Base-by-base conservation (phyloP, 2,329 filamentous ascomycete genomes). In the Aspergillus alliaceus region DNA sequence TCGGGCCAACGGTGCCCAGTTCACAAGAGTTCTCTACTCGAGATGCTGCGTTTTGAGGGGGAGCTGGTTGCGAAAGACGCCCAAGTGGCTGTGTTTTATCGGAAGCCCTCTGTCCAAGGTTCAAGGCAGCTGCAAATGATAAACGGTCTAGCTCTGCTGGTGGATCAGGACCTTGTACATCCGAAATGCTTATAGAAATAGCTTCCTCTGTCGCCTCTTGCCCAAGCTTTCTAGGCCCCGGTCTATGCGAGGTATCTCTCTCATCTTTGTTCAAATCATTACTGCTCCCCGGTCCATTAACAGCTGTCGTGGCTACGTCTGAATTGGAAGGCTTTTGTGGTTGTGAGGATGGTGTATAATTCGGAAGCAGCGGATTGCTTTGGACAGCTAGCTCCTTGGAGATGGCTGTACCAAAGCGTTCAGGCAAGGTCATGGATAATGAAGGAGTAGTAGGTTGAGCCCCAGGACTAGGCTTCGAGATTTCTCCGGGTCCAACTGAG, bases 401-500 rank as follows among this genome's bases (percentile, higher is more conserved):
- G 37, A 73, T 67, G 8, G 64, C 64, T 18, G 66, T 60, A 7
- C 69, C 64, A 57, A 73, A 70, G 4, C 68, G 64, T 54, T 72
- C 67, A 1, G 70, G 68, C 15, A 72, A 57, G 2, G 64, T 60
- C 15, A 64, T 58, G 39, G 68, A 62, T 11, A 72, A 51, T 25
- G 56, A 62, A 6, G 66, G 64, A 7, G 63, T 58, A 32, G 59
- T 53, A 20, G 51, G 18, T 14, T 53, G 51, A 14, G 50, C 35
- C 20, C 46, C 49, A 25, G 51, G 51, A 12, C 49, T 47, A 24
- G 54, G 56, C 40, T 54, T 53, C 8, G 49, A 24, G 47, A 40
- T 31, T 37, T 51, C 35, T 15, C 56, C 56, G 15, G 53, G 11
- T 20, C 40, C 32, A 42, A 50, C 4, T 24, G 44, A 34, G 24